Conservation (phyloP, 2,329 filamentous ascomycete species). For the Gnomoniopsis sp. region DNA sequence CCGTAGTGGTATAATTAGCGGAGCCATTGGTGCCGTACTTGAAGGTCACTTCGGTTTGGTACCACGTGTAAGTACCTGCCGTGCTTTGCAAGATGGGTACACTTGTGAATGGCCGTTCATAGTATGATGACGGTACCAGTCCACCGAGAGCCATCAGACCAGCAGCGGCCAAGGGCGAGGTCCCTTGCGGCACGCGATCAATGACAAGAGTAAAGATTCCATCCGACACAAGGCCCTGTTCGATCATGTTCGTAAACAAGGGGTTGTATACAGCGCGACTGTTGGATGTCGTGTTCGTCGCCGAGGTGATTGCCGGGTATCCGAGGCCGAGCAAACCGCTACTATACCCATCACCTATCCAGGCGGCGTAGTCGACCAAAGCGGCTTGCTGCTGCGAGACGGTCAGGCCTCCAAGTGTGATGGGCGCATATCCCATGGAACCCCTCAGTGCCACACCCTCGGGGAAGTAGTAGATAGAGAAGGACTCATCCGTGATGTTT, state of each 20-base stretch:
- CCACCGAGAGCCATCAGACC: constrained; percentile 45
- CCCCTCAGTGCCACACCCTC: constrained; percentile 32
- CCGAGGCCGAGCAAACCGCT: constrained; percentile 49
- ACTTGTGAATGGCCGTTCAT: constrained; percentile 22
- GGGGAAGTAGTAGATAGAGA: constrained; percentile 17
- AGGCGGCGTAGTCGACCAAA: constrained; percentile 46
- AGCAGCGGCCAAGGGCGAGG: constrained; percentile 19
- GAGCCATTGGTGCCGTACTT: constrained; percentile 39
- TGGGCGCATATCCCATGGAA: constrained; percentile 42
- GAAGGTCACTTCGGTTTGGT: constrained; percentile 32
- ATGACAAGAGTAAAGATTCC: constrained; percentile 44
- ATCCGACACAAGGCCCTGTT: constrained; percentile 40
- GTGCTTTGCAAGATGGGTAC: constrained; percentile 7
- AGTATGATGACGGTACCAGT: constrained; percentile 39
- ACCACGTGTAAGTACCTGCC: constrained; percentile 37
- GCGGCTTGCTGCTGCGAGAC: constrained; percentile 46
- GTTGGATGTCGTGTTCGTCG: constrained; percentile 48
- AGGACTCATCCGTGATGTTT: constrained; percentile 12
- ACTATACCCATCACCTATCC: constrained; percentile 50
- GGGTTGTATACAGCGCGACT: constrained; percentile 42
- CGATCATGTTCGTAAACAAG: constrained; percentile 44
- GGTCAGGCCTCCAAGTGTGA: constrained; percentile 42
- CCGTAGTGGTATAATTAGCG: constrained; percentile 37
- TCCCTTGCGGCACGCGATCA: constrained; percentile 38
- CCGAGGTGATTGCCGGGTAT: constrained; percentile 35